A percentile compares a stretch with the other conserved stretches of the same genome.
Evolutionary conservation across 1,139 yeast genomes (phyloP).

Genomic region (Pichia sp.): DNA sequence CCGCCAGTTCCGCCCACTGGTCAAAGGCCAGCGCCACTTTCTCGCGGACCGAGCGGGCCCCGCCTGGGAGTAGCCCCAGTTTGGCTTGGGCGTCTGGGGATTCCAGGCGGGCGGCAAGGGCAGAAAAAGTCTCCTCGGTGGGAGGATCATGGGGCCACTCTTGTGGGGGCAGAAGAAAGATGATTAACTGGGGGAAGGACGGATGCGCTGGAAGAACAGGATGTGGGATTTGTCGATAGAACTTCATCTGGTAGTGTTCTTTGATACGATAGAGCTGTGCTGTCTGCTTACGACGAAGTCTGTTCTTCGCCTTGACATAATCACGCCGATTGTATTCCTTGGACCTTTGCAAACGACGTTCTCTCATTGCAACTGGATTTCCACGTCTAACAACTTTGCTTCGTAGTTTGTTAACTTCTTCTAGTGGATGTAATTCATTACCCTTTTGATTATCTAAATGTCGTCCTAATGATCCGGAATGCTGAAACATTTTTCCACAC

Average conservation of each 20-base stretch:
- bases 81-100: conserved; percentile 21
- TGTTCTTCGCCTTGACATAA: conserved; percentile 39
- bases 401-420: conserved; percentile 36
- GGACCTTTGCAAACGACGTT: conserved; percentile 36
- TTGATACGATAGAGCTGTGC: conserved; percentile 33
- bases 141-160: conserved; percentile 48
- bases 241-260: conserved; percentile 31
- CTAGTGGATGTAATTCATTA: conserved; percentile 38
- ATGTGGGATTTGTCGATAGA: conserved; percentile 32
- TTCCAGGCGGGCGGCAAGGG: conserved; percentile 10
- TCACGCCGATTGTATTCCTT: conserved; percentile 39
- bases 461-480: conserved; percentile 47
- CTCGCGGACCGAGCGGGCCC: conserved; percentile 16
- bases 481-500: conserved; percentile 43
- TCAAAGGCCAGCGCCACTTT: conserved; percentile 38
- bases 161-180: conserved; percentile 38
- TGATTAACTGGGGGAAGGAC: conserved; percentile 41
- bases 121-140: conserved; percentile 35
- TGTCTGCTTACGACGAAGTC: conserved; percentile 33
- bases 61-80: conserved; percentile 24
- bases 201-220: conserved; percentile 39
- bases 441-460: conserved; percentile 46
- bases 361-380: conserved; percentile 35
- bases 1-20: conserved; percentile 35
- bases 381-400: conserved; percentile 45